Evolutionary conservation across 177 flowering plant species (phyloP), one percentile per base, ranked within the genome.

Genomic region (Telopea speciosissima): DNA sequence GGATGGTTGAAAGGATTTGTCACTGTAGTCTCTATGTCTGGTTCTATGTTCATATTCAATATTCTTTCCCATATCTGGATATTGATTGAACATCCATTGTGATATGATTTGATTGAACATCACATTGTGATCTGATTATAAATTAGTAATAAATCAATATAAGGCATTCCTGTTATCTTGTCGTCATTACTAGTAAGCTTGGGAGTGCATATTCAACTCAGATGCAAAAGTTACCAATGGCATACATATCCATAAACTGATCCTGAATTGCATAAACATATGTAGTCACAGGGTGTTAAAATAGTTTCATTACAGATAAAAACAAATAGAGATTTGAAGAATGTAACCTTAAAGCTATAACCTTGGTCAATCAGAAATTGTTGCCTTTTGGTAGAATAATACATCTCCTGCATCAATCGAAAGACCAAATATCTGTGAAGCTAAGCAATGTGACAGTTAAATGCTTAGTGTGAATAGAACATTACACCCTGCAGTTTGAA

Each of bases 321-420:
- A 26, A 33, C 31, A 16, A 59, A 13, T 28, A 49, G 21, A 17
- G 17, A 14, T 45, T 22, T 52, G 61, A n/a, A 65, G 13, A 22
- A 19, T 24, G 59, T 78, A 36, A 93, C 98, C 98, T 95, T 95
- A 69, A 95, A 95, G 81, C 98, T 95, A 71, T 96, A 96, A 78
- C 99, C 99, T 83, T 96, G 98, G 80, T 96, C 98, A 62, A 96
- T 91, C 85, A 93, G 75, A 81, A 95, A 95, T 77, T 95, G 99
- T 82, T 96, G 99, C 75, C 99, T 87, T 77, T 95, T 95, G 12
- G 94, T 90, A 58, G 97, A 93, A 79, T 93, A 93, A 78, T 91
- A 93, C 98, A 93, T 93, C 79, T 93, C 97, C 97, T 92, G 85
- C 76, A 86, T 52, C 25, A 68, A 78, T 49, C 63, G 70, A 22